These are phyloP conservation scores for Ceratocystis alfenasii DNA, from an alignment of 2,329 filamentous ascomycete species.

Conservation along the genomic window DNA sequence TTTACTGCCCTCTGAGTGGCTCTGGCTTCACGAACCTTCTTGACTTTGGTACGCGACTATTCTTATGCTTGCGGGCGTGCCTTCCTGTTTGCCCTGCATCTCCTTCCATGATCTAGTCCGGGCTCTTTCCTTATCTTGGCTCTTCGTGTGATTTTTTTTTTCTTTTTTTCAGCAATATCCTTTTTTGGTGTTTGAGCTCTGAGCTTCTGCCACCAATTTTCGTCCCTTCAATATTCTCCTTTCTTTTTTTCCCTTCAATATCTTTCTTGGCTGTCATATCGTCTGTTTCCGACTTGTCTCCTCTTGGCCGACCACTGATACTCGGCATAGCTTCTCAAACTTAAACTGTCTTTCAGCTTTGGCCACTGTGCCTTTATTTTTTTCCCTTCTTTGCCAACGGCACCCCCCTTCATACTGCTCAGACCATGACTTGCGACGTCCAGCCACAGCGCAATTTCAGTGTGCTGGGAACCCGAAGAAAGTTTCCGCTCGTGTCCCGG, in stretches of 20 bases:
- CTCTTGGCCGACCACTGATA: background rate
- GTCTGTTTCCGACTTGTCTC: background rate
- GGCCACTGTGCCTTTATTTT: conserved; percentile 24
- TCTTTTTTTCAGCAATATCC: background rate
- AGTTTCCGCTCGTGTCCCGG: conserved; percentile 28
- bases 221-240: conserved; percentile 3
- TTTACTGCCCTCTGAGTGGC: background rate
- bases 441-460: conserved; percentile 17
- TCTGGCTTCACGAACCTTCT: background rate
- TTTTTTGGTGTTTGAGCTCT: background rate
- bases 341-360: background rate
- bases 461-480: conserved; percentile 27
- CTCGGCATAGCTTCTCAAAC: background rate
- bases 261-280: background rate
- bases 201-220: background rate
- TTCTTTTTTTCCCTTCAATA: background rate
- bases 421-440: conserved; percentile 21
- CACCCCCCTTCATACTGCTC: conserved; percentile 23
- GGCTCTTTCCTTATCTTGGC: conserved; percentile 8
- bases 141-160: background rate
- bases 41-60: background rate
- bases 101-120: background rate
- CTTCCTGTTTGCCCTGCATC: background rate
- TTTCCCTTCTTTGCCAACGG: conserved; percentile 33
- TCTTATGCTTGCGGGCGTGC: background rate